Evolutionary conservation across 225 moss, liverwort and hornwort species (phyloP), one percentile per base, ranked within the genome.

Genomic region (Anthoceros angustus): DNA sequence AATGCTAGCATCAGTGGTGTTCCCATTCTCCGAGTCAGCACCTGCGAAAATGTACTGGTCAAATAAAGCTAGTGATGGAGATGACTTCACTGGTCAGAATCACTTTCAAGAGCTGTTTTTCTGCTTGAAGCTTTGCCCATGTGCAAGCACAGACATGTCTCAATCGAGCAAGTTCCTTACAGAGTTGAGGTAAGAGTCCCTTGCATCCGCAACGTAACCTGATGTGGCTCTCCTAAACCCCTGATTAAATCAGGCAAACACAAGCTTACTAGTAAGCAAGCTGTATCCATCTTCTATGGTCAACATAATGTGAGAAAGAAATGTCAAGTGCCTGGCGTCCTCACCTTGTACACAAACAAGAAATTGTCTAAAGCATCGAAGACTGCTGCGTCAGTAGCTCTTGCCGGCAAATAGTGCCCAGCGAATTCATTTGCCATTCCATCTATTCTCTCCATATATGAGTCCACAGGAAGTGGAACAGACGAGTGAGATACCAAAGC

Each of bases 1-100:
- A 94, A 77, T 43, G 87, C 90, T 61, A 94, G 86, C 94, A 94
- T 88, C 68, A 94, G 77, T 69, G 94, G 94, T 66, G 94, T 78
- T 62, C 94, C 94, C 67, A 85, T 77, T 67, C 90, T 86, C 79
- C 86, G 82, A 63, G 94, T 94, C 85, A 94, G 76, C 72, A 86
- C 84, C 84, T 84, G 78, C 63, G 76, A 66, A 71, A 61, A 67
- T 63, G 69, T 68, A 68, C 75, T 71, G 76, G 64, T 71, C 25
- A 66, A 39, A n/a, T 41, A 32, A 38, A 41, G 26, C 20, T 41
- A 18, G 25, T 39, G 39, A 41, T 25, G 26, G 41, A 38, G 41
- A 12, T 12, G n/a, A 65, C 38, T 41, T 65, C 65, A 10, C 70
- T 72, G 72, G 73, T 67, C 70, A 73, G 78, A 60, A 72, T 70